Base-by-base conservation (phyloP, 345 rosid genomes). In the Eucalyptus sideroxylon region DNA sequence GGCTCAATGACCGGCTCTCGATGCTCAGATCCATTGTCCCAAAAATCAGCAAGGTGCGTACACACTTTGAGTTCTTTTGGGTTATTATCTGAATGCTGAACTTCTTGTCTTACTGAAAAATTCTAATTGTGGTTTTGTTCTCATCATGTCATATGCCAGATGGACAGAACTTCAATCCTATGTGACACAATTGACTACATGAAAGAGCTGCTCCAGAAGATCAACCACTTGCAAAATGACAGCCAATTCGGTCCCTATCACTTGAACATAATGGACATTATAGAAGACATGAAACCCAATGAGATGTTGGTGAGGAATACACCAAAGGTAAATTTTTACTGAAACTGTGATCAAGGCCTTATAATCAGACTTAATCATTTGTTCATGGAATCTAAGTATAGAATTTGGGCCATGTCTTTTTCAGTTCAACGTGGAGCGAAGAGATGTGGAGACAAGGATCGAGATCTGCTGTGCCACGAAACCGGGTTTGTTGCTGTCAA, bases 1-100 rank as follows among this genome's bases (percentile, higher is more conserved):
- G 93, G 37, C 89, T 93, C 85, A 93, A 93, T 56, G 95, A 93
- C 72, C 91, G 95, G 77, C 95, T 93, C 40, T 88, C 91, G 5
- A 92, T 93, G 95, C 91, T 93, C 37, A 89, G 94, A 89, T 93
- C 95, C 87, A 90, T 93, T 19, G 92, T 93, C 26, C 94, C 94
- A 2, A 93, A 92, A 92, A 93, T 92, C 91, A 93, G 94, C 91
- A 93, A 91, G 94, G 95, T 93, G 16, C 86, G 87, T n/a, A 42
- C 30, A 77, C 26, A 13, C 56, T 87, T 30, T 51, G 50, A 26
- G 24, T 11, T 80, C 44, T 15, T 56, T 49, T 50, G 44, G 13
- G 14, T 62, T 7, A 9, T 44, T 30, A 26, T 88, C 17, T 13
- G 17, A 45, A 30, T 86, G 5, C 60, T 50, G 30, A n/a, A 49